A percentile compares a stretch with the other conserved stretches of the same genome.
These are phyloP conservation scores for Linnemannia exigua DNA, from an alignment of 192 early-diverging fungal genomes.

Conservation along the genomic window DNA sequence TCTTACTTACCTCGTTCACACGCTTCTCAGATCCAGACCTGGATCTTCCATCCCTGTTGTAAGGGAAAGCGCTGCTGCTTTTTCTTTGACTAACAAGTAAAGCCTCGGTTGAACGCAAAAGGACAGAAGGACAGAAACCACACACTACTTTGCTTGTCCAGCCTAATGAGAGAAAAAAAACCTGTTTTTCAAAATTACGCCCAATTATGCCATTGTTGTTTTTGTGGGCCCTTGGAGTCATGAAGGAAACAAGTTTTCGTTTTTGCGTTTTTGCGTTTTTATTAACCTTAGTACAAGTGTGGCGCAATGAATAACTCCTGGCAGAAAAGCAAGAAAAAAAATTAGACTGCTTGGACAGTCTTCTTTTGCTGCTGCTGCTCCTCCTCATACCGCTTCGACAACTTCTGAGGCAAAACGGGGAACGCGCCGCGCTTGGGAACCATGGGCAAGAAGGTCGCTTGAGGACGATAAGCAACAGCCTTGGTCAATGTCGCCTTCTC, in stretches of 20 bases:
- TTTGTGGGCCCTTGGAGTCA: not conserved
- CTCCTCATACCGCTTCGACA: slow-evolving; percentile 23
- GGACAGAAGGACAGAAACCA: no score
- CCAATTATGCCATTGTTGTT: not conserved
- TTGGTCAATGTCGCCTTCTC: not conserved
- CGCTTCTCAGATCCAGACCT: no score
- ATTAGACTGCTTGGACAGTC: not conserved
- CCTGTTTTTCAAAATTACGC: no score
- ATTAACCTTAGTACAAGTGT: not conserved
- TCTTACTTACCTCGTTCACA: no score
- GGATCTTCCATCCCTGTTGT: no score
- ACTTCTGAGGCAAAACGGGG: slow-evolving; percentile 17
- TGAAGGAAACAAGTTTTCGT: not conserved
- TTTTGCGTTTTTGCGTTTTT: not conserved
- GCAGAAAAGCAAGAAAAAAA: not conserved
- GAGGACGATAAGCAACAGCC: slow-evolving; percentile 27
- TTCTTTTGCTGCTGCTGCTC: slow-evolving; percentile 12
- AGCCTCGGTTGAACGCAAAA: no score
- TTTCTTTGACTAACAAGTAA: no score
- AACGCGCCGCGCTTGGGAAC: slow-evolving; percentile 18
- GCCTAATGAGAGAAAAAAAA: no score
- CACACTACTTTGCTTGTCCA: no score
- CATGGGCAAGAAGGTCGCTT: slow-evolving; percentile 40
- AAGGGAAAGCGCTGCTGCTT: no score
- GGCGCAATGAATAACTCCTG: not conserved